Percentiles rank a stretch among this genome's conserved stretches.
These are phyloP conservation scores for Capsicum rhomboideum DNA, from an alignment of 257 asterid species.

Conservation along the genomic window DNA sequence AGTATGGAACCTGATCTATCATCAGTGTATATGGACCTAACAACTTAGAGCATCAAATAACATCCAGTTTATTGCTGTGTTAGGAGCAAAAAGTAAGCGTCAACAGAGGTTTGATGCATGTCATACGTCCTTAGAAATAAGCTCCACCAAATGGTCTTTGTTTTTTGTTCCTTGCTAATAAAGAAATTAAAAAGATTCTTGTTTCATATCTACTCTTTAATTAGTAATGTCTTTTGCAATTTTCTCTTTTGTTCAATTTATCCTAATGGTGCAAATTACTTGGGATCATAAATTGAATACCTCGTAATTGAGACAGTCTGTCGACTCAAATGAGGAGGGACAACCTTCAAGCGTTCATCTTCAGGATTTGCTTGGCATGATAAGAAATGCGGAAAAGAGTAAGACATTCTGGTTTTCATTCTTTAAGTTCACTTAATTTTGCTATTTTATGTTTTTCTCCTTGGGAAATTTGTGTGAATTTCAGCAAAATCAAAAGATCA, in stretches of 20 bases:
- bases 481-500: not conserved
- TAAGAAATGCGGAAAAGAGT: constrained; percentile 85
- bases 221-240: not conserved
- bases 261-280: not conserved
- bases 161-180: not conserved
- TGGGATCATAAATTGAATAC: constrained; percentile 17
- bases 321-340: constrained; percentile 39
- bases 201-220: not conserved
- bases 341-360: constrained; percentile 40
- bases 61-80: not conserved
- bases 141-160: not conserved
- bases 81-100: not conserved
- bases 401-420: constrained; percentile 10
- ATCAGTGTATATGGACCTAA: not conserved
- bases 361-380: constrained; percentile 75
- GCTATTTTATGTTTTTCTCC: not conserved
- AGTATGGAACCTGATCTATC: not conserved
- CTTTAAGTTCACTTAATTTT: not conserved
- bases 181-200: not conserved
- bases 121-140: not conserved
- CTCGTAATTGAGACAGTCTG: constrained; percentile 45
- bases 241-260: constrained; percentile 7
- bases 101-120: not conserved
- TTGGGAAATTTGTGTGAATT: not conserved
- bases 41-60: not conserved